Percentiles rank a stretch among this genome's conserved stretches.
Evolutionary conservation across 2,329 filamentous ascomycete species (phyloP).

Genomic region (Orbilia javanica): DNA sequence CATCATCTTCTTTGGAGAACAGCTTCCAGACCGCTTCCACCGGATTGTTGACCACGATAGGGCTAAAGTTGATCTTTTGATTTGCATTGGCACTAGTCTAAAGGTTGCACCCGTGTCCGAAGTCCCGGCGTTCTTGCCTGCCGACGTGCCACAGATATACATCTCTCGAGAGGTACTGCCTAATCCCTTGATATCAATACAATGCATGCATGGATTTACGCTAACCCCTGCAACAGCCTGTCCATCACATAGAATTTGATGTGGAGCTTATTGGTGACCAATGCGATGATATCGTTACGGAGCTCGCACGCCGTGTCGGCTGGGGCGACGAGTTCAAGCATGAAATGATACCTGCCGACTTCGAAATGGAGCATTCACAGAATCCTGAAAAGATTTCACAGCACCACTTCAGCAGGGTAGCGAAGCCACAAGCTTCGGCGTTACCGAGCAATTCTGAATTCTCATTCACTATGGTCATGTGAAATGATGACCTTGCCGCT

Average conservation of each 20-base stretch:
- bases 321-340: constrained; percentile 79
- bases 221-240: constrained; percentile 69
- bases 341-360: constrained; percentile 77
- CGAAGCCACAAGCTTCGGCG: constrained; percentile 30
- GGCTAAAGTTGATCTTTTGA: constrained; percentile 84
- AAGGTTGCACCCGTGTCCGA: constrained; percentile 96
- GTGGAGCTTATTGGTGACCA: constrained; percentile 90
- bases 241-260: constrained; percentile 92
- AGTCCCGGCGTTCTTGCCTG: constrained; percentile 82
- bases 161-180: constrained; percentile 78
- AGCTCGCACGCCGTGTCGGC: constrained; percentile 83
- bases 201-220: constrained; percentile 50
- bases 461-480: constrained; percentile 57
- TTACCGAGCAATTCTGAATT: constrained; percentile 53
- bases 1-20: constrained; percentile 80
- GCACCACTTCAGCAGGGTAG: constrained; percentile 37
- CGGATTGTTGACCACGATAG: constrained; percentile 85
- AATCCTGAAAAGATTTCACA: constrained; percentile 46
- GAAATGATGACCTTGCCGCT: constrained; percentile 2
- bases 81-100: constrained; percentile 95
- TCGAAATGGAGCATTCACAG: constrained; percentile 41
- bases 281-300: constrained; percentile 88
- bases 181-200: not conserved
- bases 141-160: constrained; percentile 88
- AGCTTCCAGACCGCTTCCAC: constrained; percentile 84